phyloP scores from a whole-genome alignment of 306 rosid genomes.

The Crotalaria pallida region DNA sequence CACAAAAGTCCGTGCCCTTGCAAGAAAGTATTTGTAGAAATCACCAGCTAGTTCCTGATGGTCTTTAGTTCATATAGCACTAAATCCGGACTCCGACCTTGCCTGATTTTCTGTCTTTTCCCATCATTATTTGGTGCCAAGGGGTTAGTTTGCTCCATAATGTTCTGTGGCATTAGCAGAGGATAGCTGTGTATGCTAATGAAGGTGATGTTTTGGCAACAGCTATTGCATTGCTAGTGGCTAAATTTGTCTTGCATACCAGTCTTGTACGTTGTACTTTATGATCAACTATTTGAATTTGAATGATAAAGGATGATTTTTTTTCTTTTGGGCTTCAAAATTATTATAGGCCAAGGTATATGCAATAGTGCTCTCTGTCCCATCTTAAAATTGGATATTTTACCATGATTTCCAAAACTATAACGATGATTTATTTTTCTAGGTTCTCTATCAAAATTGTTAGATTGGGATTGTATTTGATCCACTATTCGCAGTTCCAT shows the following conservation, averaged over 20 bases:
- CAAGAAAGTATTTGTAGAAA: constrained; percentile 70
- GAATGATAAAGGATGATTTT: neutral
- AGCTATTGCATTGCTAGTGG: constrained; percentile 8
- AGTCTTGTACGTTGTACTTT: neutral
- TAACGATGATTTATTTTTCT: neutral
- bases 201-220: constrained; percentile 11
- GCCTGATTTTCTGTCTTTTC: neutral
- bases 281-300: constrained; percentile 1
- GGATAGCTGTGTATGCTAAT: neutral
- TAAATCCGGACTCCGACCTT: neutral
- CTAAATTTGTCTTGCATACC: constrained; percentile 17
- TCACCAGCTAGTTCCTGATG: neutral
- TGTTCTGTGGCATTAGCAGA: no score
- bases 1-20: constrained; percentile 93
- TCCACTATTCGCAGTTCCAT: no score
- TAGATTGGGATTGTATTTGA: no score
- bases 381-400: neutral
- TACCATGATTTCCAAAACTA: neutral
- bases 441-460: neutral
- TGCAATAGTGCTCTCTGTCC: neutral
- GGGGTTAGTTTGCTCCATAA: no score
- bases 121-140: no score
- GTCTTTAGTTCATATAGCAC: neutral
- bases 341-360: neutral
- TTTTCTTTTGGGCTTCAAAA: neutral